Base-by-base conservation (phyloP, 371 early-diverging fungal species). In the Saksenaea oblongispora region DNA sequence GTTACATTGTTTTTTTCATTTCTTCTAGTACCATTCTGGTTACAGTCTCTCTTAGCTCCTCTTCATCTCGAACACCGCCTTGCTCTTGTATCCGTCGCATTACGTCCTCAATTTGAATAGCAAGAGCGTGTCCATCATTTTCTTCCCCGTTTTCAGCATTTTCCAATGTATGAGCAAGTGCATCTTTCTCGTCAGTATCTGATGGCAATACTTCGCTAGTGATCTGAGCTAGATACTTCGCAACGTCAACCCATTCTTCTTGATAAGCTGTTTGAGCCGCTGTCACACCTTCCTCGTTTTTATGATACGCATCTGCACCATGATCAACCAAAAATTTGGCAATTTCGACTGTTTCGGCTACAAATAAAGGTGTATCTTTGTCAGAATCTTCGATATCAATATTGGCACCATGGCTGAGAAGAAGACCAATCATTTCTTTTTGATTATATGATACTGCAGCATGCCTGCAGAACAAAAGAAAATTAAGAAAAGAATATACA, bases 331-430 rank as follows among this genome's bases (percentile, higher is more conserved):
- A 73, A 57, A 87, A 63, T 57, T 84, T 61, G 28, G 92, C 95
- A 60, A 89, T 86, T n/a, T 83, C 88, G 3, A 82, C 82, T 41
- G 88, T 85, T 63, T 94, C 95, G 58, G 87, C 87, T n/a, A 89
- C 86, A 66, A 89, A 93, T 35, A 96, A 78, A 11, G 95, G 94
- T 18, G 95, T 93, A 64, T 95, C 95, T 58, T 92, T 89, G 34
- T 95, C 95, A 24, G 76, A 64, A 68, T 95, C 96, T 53, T 76
- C 74, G 27, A 94, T 74, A 67, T 91, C 84, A 35, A 91, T 79
- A 58, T 91, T 70, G 42, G 87, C 91, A 15, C 75, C 74, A 31
- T 78, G 73, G 17, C 70, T 64, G 24, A 88, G 59, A 13, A 91
- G 71, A 51, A 82, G 84, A 56, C 79, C 71, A 34, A 87, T 72